A percentile compares a stretch with the other conserved stretches of the same genome.
These are phyloP conservation scores for Poterioochromonas sp. DNA, from an alignment of 352 stramenopile genomes.

Conservation along the genomic window DNA sequence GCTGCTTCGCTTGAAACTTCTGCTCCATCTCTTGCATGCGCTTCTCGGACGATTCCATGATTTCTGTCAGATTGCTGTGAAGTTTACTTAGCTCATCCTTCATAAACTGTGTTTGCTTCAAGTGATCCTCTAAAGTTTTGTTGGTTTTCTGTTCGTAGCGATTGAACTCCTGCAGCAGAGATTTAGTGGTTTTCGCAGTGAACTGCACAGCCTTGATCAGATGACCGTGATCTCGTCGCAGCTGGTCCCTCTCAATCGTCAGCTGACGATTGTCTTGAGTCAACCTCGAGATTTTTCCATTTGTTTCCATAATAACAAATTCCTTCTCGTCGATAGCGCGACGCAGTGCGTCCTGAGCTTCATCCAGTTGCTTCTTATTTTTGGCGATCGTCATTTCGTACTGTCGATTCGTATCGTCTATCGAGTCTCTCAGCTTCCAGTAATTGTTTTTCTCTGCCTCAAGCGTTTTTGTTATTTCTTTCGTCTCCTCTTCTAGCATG, in stretches of 20 bases:
- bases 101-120: no score
- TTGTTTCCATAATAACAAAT: background rate
- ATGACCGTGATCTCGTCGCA: background rate
- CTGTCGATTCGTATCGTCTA: background rate
- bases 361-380: background rate
- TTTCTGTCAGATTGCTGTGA: no score
- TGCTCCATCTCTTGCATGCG: background rate
- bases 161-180: background rate
- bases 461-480: background rate
- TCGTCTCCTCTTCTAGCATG: background rate
- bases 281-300: background rate
- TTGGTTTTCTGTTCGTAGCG: no score
- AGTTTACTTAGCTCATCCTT: no score
- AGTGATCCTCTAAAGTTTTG: no score
- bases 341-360: background rate
- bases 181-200: background rate
- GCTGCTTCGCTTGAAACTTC: background rate
- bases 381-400: background rate
- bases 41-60: no score
- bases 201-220: background rate
- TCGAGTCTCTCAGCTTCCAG: background rate
- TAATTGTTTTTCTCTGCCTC: background rate
- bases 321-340: background rate
- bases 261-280: background rate
- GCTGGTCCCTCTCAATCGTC: background rate